Evolutionary conservation across 495 filamentous ascomycete species (phyloP).

Genomic region (Pyrenula aspistea): DNA sequence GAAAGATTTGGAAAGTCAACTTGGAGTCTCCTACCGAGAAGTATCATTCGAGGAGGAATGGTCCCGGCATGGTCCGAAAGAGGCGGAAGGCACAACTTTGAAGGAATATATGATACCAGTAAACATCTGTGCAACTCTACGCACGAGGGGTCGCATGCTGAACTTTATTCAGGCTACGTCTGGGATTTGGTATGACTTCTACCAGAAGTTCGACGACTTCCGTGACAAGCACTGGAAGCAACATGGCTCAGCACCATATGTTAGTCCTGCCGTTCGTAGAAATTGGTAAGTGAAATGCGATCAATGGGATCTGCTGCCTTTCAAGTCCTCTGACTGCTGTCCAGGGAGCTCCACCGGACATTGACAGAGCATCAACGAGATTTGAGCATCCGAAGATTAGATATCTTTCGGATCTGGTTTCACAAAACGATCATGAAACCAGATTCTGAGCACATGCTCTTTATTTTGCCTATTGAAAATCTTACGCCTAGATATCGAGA

Average conservation of each 20-base stretch:
- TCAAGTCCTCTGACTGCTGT: not conserved
- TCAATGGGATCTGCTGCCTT: not conserved
- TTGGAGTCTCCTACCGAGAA: not conserved
- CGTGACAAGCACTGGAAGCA: conserved; percentile 8
- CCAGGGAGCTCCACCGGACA: not conserved
- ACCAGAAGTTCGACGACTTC: conserved; percentile 14
- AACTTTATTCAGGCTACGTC: not conserved
- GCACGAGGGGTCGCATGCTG: not conserved
- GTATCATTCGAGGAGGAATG: conserved; percentile 3
- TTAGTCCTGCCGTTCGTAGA: conserved; percentile 7
- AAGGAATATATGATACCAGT: conserved; percentile 7
- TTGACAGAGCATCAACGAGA: not conserved
- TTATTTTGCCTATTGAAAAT: conserved; percentile 4
- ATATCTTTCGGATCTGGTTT: conserved; percentile 1
- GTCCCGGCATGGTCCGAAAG: conserved; percentile 1
- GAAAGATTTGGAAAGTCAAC: not conserved
- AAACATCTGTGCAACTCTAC: not conserved
- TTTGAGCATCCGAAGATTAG: not conserved
- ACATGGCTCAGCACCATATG: conserved; percentile 6
- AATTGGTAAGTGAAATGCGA: conserved; percentile 14
- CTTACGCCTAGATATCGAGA: conserved; percentile 2
- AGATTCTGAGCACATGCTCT: not conserved
- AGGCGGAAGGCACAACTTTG: conserved; percentile 3
- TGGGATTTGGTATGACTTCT: conserved; percentile 13
- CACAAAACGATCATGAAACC: not conserved